A percentile compares a stretch with the other conserved stretches of the same genome.
Evolutionary conservation across 495 filamentous ascomycete genomes (phyloP).

Genomic region (Clavariopsis aquatica): DNA sequence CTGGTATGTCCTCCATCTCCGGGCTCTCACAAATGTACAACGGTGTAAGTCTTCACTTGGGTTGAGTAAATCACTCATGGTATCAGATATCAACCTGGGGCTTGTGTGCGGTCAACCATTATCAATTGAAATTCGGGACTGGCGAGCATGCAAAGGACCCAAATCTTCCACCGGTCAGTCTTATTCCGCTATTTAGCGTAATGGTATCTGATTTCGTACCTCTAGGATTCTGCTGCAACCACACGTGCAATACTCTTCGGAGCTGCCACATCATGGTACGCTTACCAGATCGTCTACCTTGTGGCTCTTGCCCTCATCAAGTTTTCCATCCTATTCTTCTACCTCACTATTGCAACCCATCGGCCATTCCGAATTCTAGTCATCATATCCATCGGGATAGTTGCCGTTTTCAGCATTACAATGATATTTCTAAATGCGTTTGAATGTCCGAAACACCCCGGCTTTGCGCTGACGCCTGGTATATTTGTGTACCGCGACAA

Average conservation of each 20-base stretch:
- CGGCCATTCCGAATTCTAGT: conserved; percentile 19
- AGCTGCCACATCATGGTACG: conserved; percentile 25
- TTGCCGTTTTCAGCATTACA: conserved; percentile 43
- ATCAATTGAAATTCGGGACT: conserved; percentile 27
- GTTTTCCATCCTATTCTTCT: conserved; percentile 52
- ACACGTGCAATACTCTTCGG: not conserved
- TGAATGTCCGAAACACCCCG: conserved; percentile 48
- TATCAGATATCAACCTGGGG: conserved; percentile 31
- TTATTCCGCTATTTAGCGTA: not conserved
- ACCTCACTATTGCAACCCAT: conserved; percentile 45
- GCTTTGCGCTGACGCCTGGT: conserved; percentile 48
- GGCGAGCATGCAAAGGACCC: conserved; percentile 3
- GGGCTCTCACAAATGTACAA: not conserved
- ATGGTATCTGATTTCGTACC: not conserved
- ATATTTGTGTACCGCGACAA: conserved; percentile 27
- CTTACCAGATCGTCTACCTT: conserved; percentile 48
- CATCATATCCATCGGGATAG: conserved; percentile 43
- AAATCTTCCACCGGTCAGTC: conserved; percentile 5
- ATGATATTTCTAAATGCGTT: conserved; percentile 44
- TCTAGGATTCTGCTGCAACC: not conserved
- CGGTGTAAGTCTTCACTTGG: not conserved
- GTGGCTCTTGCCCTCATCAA: conserved; percentile 47
- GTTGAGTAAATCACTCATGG: conserved; percentile 2
- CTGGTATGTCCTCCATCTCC: conserved; percentile 16
- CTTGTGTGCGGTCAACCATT: conserved; percentile 32